Evolutionary conservation across 805 yeast species (phyloP), one percentile per base, ranked within the genome.

Genomic region (Pichia nanzhaoensis): DNA sequence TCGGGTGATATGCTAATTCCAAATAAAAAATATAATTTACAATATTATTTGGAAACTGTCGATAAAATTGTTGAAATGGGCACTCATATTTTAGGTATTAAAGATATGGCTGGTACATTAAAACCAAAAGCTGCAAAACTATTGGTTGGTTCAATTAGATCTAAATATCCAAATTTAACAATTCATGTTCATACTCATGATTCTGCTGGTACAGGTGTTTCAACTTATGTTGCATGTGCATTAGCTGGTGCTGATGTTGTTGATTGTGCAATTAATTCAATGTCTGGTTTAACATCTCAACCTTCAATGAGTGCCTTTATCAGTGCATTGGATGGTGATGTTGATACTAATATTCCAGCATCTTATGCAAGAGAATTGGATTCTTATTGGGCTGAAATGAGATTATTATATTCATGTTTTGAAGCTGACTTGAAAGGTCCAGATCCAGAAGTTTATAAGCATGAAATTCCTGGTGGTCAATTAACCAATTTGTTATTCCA

Each of bases 401-500:
- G 99, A 72, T 74, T 93, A 64, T 72, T 93, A 55, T 93, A 93
- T 74, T 86, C 96, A 40, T 89, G 96, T 68, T 93, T 93, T 69
- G 99, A 89, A 70, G 97, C 99, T 45, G 97, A 93, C 63, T 78
- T 93, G 67, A 93, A 93, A 77, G 99, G 99, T 47, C 98, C 99
- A 49, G 99, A 93, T 70, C 98, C 99, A 58, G 99, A 93, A 69
- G 99, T 93, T 47, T 93, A 93, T 70, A 81, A 82, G 58, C 99
- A 93, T 71, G 99, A 93, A 76, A 93, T 93, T 56, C 99, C 99
- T 48, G 99, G 99, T 74, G 99, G 99, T 54, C 99, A 93, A 73
- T 80, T 93, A 68, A 93, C 99, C 52, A 93, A 93, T 75, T 74
- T 93, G 70, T 70, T 95, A 57, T 93, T 93, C 95, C 99, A 93